phyloP scores from a whole-genome alignment of 164 flowering plant genomes.

The Akebia trifoliata region DNA sequence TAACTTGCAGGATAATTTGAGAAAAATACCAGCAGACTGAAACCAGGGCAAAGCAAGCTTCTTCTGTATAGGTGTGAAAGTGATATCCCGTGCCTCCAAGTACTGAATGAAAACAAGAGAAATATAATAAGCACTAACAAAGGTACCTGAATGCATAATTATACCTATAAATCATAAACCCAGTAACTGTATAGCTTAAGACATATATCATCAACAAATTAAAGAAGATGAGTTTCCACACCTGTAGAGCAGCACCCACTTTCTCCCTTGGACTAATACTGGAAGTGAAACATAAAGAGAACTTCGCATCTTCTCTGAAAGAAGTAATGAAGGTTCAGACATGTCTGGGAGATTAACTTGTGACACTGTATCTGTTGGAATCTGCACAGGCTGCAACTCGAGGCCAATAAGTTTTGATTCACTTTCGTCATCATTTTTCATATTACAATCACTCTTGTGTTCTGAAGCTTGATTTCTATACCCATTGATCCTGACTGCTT shows the following conservation, averaged over 20 bases:
- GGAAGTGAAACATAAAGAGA: conserved; percentile 72
- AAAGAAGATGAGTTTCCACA: conserved; percentile 9
- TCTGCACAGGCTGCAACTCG: conserved; percentile 39
- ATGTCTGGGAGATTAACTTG: conserved; percentile 42
- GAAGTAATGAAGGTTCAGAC: conserved; percentile 84
- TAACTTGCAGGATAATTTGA: not conserved
- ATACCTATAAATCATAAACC: not conserved
- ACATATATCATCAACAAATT: not conserved
- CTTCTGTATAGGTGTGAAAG: conserved; percentile 87
- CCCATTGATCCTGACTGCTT: conserved; percentile 51
- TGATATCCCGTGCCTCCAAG: conserved; percentile 98
- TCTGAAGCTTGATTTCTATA: conserved; percentile 36
- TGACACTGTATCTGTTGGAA: conserved; percentile 20
- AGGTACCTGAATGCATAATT: conserved; percentile 5
- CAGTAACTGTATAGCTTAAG: not conserved
- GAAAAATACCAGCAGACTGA: conserved; percentile 76
- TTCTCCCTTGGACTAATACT: conserved; percentile 69
- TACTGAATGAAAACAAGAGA: conserved; percentile 44
- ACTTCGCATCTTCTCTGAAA: conserved; percentile 56
- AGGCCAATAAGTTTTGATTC: conserved; percentile 29
- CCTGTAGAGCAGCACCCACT: conserved; percentile 93
- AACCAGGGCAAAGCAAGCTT: conserved; percentile 88
- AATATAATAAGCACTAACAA: not conserved
- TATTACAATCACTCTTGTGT: conserved; percentile 28
- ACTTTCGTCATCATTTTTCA: conserved; percentile 24